Evolutionary conservation across 306 rosid genomes (phyloP).

Genomic region (Malus orientalis): DNA sequence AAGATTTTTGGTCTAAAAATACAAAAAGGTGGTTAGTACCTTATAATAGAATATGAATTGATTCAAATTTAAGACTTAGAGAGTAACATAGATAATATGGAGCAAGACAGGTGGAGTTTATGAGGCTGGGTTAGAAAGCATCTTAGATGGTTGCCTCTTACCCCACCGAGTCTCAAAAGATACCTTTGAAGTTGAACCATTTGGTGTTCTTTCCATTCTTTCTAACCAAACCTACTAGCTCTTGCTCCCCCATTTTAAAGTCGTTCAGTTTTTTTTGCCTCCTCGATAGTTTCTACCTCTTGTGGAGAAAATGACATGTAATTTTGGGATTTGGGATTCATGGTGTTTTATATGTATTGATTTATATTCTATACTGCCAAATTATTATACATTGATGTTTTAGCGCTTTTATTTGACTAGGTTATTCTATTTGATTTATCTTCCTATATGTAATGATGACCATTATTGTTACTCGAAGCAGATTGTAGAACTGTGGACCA

Average conservation of each 20-base stretch:
- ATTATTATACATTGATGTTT: not conserved
- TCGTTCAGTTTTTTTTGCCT: not conserved
- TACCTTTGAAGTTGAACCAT: not conserved
- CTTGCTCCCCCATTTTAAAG: not conserved
- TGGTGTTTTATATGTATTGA: not conserved
- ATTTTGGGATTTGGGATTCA: constrained; percentile 2
- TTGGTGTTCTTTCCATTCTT: not conserved
- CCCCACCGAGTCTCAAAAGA: not conserved
- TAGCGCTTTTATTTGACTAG: not conserved
- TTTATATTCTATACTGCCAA: not conserved
- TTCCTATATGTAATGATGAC: constrained; percentile 2
- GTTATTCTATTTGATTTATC: not conserved
- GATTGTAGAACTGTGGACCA: constrained; percentile 98
- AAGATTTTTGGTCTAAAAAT: not conserved
- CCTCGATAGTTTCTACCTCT: not conserved
- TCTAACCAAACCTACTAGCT: not conserved
- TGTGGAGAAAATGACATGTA: not conserved
- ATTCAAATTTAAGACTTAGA: not conserved
- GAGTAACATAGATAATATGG: not conserved
- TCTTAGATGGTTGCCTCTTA: not conserved
- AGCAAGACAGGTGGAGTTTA: not conserved
- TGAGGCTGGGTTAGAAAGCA: not conserved
- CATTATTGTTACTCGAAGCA: constrained; percentile 25
- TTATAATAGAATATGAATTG: not conserved
- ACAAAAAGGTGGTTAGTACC: not conserved